These are phyloP conservation scores for Aspergillus puulaauensis DNA, from an alignment of 2,329 filamentous ascomycete genomes.

Conservation along the genomic window DNA sequence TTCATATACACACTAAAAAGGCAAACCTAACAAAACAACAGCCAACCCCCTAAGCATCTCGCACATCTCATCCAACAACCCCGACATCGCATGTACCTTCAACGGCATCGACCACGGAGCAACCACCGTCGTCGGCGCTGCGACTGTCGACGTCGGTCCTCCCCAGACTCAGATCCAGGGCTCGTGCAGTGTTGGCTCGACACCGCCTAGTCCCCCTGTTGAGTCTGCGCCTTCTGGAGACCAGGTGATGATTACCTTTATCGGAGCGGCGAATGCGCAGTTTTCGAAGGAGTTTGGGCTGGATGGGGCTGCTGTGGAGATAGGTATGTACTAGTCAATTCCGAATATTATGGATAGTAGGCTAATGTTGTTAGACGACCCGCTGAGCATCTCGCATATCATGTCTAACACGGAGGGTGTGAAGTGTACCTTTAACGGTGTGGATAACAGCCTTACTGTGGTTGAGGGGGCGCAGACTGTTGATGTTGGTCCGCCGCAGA, in stretches of 20 bases:
- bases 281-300: background rate
- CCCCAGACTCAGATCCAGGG: background rate
- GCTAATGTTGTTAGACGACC: background rate
- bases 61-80: background rate
- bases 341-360: background rate
- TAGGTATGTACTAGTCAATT: background rate
- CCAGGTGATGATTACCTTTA: background rate
- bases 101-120: background rate
- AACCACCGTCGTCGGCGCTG: background rate
- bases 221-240: background rate
- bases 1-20: no score
- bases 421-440: background rate
- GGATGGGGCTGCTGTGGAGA: background rate
- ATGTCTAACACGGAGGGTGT: background rate
- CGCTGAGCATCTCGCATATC: background rate
- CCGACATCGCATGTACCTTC: background rate
- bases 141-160: background rate
- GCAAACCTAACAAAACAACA: background rate
- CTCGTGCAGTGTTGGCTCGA: background rate
- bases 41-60: background rate
- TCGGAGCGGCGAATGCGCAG: background rate
- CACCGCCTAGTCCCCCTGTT: background rate
- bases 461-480: constrained; percentile 9
- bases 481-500: constrained; percentile 14
- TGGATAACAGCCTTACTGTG: constrained; percentile 5